Evolutionary conservation across 495 filamentous ascomycete genomes (phyloP).

Genomic region (Penicillium pancosmium): DNA sequence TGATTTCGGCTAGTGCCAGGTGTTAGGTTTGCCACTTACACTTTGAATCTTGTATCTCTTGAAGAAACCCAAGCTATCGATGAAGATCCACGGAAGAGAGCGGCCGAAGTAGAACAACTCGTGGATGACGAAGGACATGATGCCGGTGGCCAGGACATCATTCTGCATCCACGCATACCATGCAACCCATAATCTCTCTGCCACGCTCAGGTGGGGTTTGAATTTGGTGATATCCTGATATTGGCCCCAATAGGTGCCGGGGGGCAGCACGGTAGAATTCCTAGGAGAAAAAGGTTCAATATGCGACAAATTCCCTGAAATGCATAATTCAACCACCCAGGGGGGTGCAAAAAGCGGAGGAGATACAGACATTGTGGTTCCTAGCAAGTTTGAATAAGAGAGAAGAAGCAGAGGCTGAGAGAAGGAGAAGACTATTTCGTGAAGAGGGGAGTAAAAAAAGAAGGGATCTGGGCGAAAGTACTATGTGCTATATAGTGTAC

Average conservation of each 20-base stretch:
- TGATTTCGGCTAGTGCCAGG: conserved; percentile 15
- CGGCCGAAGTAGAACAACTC: conserved; percentile 86
- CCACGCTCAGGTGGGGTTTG: conserved; percentile 78
- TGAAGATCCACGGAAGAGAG: conserved; percentile 82
- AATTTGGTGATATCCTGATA: conserved; percentile 80
- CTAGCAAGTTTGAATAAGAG: conserved; percentile 21
- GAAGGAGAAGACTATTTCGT: conserved; percentile 21
- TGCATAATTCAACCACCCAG: conserved; percentile 1
- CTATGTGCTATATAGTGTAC: no score
- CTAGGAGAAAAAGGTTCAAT: conserved; percentile 30
- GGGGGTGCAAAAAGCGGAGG: conserved; percentile 12
- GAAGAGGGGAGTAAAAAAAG: conserved; percentile 18
- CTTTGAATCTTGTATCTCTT: conserved; percentile 87
- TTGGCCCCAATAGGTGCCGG: conserved; percentile 67
- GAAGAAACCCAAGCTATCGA: conserved; percentile 82
- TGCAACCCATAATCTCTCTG: conserved; percentile 82
- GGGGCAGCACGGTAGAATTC: conserved; percentile 51
- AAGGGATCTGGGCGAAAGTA: conserved; percentile 16
- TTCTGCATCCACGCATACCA: conserved; percentile 94
- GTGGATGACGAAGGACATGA: conserved; percentile 90
- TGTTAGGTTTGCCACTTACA: conserved; percentile 46
- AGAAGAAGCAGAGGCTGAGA: conserved; percentile 20
- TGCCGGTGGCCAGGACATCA: conserved; percentile 86
- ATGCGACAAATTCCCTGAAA: conserved; percentile 21
- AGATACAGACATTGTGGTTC: conserved; percentile 24